A percentile compares a stretch with the other conserved stretches of the same genome.
These are phyloP conservation scores for Penicillium bialowiezense DNA, from an alignment of 495 filamentous ascomycete genomes.

Conservation along the genomic window DNA sequence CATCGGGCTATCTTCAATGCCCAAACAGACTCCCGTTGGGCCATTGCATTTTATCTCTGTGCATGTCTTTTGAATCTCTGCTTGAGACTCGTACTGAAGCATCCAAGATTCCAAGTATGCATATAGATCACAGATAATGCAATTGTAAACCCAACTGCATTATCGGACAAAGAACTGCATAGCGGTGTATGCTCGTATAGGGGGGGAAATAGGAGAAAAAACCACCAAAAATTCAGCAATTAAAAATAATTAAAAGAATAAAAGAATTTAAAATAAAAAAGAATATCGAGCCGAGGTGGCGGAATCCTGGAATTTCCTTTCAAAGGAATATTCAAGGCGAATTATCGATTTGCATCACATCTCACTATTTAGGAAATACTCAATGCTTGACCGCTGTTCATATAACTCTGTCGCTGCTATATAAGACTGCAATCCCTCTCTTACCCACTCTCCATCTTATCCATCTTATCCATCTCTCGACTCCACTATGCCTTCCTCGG, in stretches of 20 bases:
- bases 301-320: no score
- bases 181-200: neutral
- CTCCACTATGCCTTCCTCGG: slow-evolving; percentile 37
- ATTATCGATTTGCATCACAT: neutral
- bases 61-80: no score
- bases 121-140: slow-evolving; percentile 27
- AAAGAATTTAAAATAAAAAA: no score
- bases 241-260: no score
- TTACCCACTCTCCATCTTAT: neutral
- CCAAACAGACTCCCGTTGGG: no score
- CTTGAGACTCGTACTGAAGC: no score
- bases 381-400: slow-evolving; percentile 9
- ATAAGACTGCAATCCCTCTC: slow-evolving; percentile 1
- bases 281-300: no score
- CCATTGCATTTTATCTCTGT: no score
- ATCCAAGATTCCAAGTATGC: no score
- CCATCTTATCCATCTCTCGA: slow-evolving; percentile 11
- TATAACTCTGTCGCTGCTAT: neutral
- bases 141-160: slow-evolving; percentile 22
- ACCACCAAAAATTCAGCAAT: no score
- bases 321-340: no score
- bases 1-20: neutral
- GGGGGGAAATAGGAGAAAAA: neutral
- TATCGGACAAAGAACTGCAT: slow-evolving; percentile 8
- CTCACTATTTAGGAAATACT: neutral